A percentile compares a stretch with the other conserved stretches of the same genome.
Evolutionary conservation across 2,329 filamentous ascomycete genomes (phyloP).

Genomic region (Achaetomium macrosporum): DNA sequence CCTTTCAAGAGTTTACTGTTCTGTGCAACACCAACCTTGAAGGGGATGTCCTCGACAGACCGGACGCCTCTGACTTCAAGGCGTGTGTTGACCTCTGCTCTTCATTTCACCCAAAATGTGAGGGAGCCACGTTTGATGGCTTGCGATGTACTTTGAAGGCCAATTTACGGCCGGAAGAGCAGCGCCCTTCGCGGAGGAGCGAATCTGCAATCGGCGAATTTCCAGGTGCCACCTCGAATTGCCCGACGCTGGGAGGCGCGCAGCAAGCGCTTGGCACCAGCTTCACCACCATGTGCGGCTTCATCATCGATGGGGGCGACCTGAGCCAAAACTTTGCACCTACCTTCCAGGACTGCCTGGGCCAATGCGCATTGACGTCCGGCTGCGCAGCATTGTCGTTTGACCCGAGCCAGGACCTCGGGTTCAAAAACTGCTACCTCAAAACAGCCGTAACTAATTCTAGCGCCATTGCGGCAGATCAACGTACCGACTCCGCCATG

Average conservation of each 20-base stretch:
- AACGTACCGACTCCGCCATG: constrained; percentile 27
- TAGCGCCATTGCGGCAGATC: constrained; percentile 16
- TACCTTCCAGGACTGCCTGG: constrained; percentile 28
- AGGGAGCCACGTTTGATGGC: constrained; percentile 25
- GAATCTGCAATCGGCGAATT: constrained; percentile 28
- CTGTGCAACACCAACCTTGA: constrained; percentile 25
- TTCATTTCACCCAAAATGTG: constrained; percentile 29
- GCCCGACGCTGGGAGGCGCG: constrained; percentile 21
- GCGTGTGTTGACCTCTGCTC: constrained; percentile 29
- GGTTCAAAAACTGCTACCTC: constrained; percentile 32
- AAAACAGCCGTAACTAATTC: constrained; percentile 20
- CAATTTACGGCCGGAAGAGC: constrained; percentile 9
- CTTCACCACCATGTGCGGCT: constrained; percentile 26
- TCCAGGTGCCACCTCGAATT: constrained; percentile 26
- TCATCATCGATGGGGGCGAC: constrained; percentile 27
- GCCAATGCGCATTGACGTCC: constrained; percentile 23
- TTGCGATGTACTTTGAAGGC: constrained; percentile 26
- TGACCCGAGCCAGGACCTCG: constrained; percentile 24
- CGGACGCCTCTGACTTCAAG: constrained; percentile 20
- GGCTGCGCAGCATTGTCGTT: constrained; percentile 27
- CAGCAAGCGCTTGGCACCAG: constrained; percentile 14
- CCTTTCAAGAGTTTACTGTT: constrained; percentile 25
- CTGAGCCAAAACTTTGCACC: constrained; percentile 27
- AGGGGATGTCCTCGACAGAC: constrained; percentile 21
- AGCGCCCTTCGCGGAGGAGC: constrained; percentile 15